These are phyloP conservation scores for Licmophora abbreviata DNA, from an alignment of 108 stramenopile genomes.

Conservation along the genomic window DNA sequence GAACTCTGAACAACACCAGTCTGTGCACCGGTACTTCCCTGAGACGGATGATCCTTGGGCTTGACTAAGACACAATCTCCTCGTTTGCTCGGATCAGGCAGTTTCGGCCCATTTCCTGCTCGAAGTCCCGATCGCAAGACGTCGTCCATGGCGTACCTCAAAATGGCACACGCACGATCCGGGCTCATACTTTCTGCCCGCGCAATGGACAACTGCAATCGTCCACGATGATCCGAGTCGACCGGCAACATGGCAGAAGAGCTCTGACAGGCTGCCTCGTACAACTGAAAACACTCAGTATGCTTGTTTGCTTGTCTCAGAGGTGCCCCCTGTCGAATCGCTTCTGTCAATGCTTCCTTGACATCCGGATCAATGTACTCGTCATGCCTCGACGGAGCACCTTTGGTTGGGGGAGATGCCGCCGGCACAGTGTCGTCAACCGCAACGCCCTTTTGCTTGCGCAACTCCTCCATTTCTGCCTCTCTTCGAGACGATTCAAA, in stretches of 20 bases:
- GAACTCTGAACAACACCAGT: conserved; percentile 47
- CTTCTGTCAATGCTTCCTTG: conserved; percentile 61
- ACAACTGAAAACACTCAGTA: conserved; percentile 54
- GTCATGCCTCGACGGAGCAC: conserved; percentile 41
- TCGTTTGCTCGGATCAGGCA: conserved; percentile 41
- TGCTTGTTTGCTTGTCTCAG: conserved; percentile 33
- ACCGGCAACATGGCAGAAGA: conserved; percentile 75
- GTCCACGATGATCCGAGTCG: conserved; percentile 86
- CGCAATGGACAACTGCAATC: conserved; percentile 60
- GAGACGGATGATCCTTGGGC: conserved; percentile 24
- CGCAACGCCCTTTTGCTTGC: conserved; percentile 10
- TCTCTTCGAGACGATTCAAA: conserved; percentile 63
- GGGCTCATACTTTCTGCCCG: conserved; percentile 69
- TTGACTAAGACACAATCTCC: conserved; percentile 68
- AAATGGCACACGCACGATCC: conserved; percentile 74
- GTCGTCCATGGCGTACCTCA: conserved; percentile 85
- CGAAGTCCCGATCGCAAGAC: conserved; percentile 61
- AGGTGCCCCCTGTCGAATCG: conserved; percentile 44
- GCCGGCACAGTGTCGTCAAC: background rate
- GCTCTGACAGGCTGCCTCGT: conserved; percentile 57
- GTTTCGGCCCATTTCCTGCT: conserved; percentile 25
- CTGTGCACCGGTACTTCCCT: conserved; percentile 12
- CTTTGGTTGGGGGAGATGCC: conserved; percentile 7
- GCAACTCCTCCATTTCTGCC: conserved; percentile 43
- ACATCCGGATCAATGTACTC: conserved; percentile 86